Conservation (phyloP, 2,329 filamentous ascomycete species). For the Massarina eburnea region DNA sequence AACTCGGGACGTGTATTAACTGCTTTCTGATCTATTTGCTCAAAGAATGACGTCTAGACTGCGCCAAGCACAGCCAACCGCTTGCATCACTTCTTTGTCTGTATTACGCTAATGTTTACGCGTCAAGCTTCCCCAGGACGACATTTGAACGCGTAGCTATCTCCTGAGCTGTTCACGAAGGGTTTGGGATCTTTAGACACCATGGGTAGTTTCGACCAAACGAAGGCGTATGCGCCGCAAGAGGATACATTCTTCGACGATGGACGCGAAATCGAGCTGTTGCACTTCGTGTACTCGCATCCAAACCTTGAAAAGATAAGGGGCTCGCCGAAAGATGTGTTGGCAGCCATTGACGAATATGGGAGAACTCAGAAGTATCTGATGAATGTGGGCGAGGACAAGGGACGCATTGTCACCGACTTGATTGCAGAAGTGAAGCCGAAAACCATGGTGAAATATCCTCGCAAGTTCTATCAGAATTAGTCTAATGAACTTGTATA, state of each 20-base stretch:
- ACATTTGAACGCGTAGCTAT: constrained; percentile 3
- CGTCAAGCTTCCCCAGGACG: constrained; percentile 20
- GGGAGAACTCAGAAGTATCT: constrained; percentile 67
- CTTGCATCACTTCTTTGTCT: constrained; percentile 24
- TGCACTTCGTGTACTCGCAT: constrained; percentile 68
- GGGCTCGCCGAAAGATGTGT: constrained; percentile 63
- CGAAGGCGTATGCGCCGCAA: constrained; percentile 52
- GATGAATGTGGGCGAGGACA: constrained; percentile 78
- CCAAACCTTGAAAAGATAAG: constrained; percentile 64
- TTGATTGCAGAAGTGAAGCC: constrained; percentile 70
- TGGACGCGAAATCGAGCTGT: constrained; percentile 71
- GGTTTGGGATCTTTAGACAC: constrained; percentile 5
- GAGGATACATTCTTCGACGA: constrained; percentile 60
- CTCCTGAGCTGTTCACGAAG: neutral
- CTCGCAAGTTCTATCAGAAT: neutral
- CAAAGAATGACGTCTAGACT: constrained; percentile 26
- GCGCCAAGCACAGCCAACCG: neutral
- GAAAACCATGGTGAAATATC: constrained; percentile 58
- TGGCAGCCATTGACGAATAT: constrained; percentile 72
- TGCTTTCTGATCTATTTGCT: constrained; percentile 9
- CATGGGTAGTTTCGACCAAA: constrained; percentile 41
- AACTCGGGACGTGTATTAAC: constrained; percentile 2
- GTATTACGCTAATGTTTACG: constrained; percentile 29
- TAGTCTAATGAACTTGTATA: constrained; percentile 17
- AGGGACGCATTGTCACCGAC: constrained; percentile 70